A percentile compares a stretch with the other conserved stretches of the same genome.
Evolutionary conservation across 1,284 basidiomycete species (phyloP).

Genomic region (Leucocoprinus gongylophorus): DNA sequence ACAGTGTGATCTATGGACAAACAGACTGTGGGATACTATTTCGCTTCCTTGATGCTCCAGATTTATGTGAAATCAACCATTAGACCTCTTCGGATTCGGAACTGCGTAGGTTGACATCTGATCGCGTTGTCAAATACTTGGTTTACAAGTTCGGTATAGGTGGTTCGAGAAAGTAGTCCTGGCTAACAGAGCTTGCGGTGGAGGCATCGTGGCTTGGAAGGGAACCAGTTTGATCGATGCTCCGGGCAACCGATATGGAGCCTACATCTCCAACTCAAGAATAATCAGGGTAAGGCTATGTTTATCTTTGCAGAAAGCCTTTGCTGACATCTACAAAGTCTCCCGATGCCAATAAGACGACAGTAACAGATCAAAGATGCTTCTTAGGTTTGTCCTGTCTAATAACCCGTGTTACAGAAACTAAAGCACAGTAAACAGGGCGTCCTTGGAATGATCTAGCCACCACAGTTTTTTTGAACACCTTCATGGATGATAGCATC

Average conservation of each 20-base stretch:
- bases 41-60: neutral
- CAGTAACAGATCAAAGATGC: slow-evolving; percentile 39
- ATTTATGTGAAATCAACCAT: neutral
- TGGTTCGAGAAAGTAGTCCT: slow-evolving; percentile 56
- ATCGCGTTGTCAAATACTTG: neutral
- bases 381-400: slow-evolving; percentile 37
- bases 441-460: slow-evolving; percentile 61
- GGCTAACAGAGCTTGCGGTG: slow-evolving; percentile 57
- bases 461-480: slow-evolving; percentile 45
- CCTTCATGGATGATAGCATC: slow-evolving; percentile 56
- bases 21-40: slow-evolving; percentile 47
- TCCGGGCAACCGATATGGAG: slow-evolving; percentile 50
- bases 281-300: slow-evolving; percentile 46
- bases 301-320: neutral
- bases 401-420: too few species aligned
- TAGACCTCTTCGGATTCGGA: slow-evolving; percentile 52
- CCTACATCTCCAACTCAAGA: slow-evolving; percentile 50
- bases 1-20: slow-evolving; percentile 55
- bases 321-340: slow-evolving; percentile 32
- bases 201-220: slow-evolving; percentile 56
- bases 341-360: slow-evolving; percentile 49
- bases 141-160: slow-evolving; percentile 23
- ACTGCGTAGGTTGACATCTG: slow-evolving; percentile 37
- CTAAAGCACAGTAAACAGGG: slow-evolving; percentile 26
- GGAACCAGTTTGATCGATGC: slow-evolving; percentile 49